phyloP scores from a whole-genome alignment of 495 filamentous ascomycete species.

The Penicillium herquei region DNA sequence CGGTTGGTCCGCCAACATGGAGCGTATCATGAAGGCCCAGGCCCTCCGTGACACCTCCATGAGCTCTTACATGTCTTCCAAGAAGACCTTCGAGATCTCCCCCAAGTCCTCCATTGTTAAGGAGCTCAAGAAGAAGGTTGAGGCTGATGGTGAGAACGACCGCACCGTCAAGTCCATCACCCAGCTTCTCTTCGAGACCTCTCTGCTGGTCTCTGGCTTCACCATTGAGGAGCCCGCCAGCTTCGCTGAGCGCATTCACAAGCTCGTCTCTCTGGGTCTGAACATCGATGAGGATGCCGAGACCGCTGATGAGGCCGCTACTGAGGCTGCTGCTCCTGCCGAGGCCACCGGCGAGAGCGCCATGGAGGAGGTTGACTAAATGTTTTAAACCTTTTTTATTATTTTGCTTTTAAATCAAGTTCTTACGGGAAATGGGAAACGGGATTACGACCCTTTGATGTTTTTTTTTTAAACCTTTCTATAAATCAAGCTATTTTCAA shows the following conservation, averaged over 20 bases:
- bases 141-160: constrained; percentile 94
- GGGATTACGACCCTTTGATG: constrained; percentile 32
- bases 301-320: constrained; percentile 59
- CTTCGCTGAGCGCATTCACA: constrained; percentile 98
- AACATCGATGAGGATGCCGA: constrained; percentile 93
- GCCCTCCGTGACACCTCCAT: constrained; percentile 99
- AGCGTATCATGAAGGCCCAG: constrained; percentile 99
- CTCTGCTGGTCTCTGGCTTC: constrained; percentile 96
- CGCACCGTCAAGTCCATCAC: constrained; percentile 98
- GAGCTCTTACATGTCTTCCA: constrained; percentile 99
- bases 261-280: constrained; percentile 92
- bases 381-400: constrained; percentile 17
- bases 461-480: constrained; percentile 17
- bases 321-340: constrained; percentile 61
- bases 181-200: constrained; percentile 97
- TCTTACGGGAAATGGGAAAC: constrained; percentile 37
- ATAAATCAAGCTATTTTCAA: constrained; percentile 2
- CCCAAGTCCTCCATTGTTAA: constrained; percentile 96
- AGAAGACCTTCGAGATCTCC: constrained; percentile 99
- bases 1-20: constrained; percentile 99
- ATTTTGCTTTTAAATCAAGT: constrained; percentile 19
- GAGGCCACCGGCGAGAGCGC: constrained; percentile 62
- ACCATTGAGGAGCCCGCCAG: constrained; percentile 97
- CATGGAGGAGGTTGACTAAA: constrained; percentile 76
- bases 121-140: constrained; percentile 98